A percentile compares a stretch with the other conserved stretches of the same genome.
These are phyloP conservation scores for Phytophthora pseudosyringae DNA, from an alignment of 352 stramenopile species.

Conservation along the genomic window DNA sequence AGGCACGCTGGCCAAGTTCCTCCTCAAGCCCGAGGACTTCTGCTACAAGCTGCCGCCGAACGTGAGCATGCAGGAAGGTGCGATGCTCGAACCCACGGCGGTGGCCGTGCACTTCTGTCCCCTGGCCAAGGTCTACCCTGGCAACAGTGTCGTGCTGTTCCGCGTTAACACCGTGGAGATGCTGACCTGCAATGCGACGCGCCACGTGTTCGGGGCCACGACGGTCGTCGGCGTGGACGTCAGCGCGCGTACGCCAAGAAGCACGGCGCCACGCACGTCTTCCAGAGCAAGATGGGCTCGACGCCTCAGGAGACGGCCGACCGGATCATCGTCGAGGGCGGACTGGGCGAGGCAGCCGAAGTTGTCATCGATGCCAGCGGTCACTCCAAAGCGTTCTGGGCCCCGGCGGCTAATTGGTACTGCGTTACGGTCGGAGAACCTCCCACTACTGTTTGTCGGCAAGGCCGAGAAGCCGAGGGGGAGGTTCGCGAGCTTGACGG, in stretches of 20 bases:
- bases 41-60: slow-evolving; percentile 35
- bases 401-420: no score
- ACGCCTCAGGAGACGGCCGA: slow-evolving; percentile 27
- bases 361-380: slow-evolving; percentile 39
- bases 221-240: slow-evolving; percentile 35
- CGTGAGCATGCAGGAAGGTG: slow-evolving; percentile 34
- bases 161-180: slow-evolving; percentile 33
- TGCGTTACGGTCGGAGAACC: no score
- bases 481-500: no score
- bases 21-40: slow-evolving; percentile 34
- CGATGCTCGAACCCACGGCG: slow-evolving; percentile 34
- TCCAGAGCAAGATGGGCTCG: slow-evolving; percentile 1
- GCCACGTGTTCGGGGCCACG: slow-evolving; percentile 33
- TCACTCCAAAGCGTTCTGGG: no score
- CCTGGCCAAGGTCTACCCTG: slow-evolving; percentile 34
- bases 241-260: slow-evolving; percentile 31
- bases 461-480: no score
- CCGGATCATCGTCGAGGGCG: slow-evolving; percentile 24
- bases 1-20: slow-evolving; percentile 37
- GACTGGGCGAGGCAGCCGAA: slow-evolving; percentile 31
- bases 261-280: slow-evolving; percentile 37
- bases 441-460: no score
- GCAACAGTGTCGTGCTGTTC: slow-evolving; percentile 37
- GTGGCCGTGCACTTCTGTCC: slow-evolving; percentile 40
- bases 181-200: slow-evolving; percentile 37